Evolutionary conservation across 2,329 filamentous ascomycete genomes (phyloP).

Genomic region (Fusarium sp.): DNA sequence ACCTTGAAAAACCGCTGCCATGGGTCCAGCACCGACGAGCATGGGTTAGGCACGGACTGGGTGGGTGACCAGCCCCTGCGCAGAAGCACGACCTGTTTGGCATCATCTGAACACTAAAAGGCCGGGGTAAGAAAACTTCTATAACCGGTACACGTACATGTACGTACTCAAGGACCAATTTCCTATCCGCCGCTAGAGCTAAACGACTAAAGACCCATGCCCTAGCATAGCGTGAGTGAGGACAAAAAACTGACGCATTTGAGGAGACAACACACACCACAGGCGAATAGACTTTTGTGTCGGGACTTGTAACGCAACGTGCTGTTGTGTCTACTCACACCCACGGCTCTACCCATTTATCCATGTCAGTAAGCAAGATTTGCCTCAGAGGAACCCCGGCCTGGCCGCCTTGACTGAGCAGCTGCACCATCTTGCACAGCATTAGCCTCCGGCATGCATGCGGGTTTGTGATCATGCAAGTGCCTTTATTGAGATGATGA

Average conservation of each 20-base stretch:
- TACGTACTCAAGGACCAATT: conserved; percentile 25
- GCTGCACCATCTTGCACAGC: conserved; percentile 40
- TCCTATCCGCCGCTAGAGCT: conserved; percentile 33
- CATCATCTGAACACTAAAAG: conserved; percentile 36
- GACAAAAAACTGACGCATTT: conserved; percentile 20
- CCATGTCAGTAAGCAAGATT: conserved; percentile 44
- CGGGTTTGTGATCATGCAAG: conserved; percentile 50
- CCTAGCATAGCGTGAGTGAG: neutral
- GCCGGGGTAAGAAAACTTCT: conserved; percentile 36
- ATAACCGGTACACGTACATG: conserved; percentile 32
- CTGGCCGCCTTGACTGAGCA: conserved; percentile 41
- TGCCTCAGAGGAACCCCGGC: conserved; percentile 44
- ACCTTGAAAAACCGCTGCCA: conserved; percentile 49
- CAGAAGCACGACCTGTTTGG: conserved; percentile 42
- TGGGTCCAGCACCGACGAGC: conserved; percentile 43
- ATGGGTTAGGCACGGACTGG: conserved; percentile 23
- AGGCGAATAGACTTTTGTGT: conserved; percentile 8
- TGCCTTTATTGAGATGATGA: conserved; percentile 43
- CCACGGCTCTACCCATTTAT: conserved; percentile 17
- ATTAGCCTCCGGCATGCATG: conserved; percentile 42
- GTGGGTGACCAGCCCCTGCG: conserved; percentile 35
- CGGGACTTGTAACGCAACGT: conserved; percentile 10
- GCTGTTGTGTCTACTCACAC: conserved; percentile 6
- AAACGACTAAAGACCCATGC: conserved; percentile 31
- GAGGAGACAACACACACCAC: neutral